A percentile compares a stretch with the other conserved stretches of the same genome.
These are phyloP conservation scores for Rhynchosporium secalis DNA, from an alignment of 2,329 filamentous ascomycete genomes.

Conservation along the genomic window DNA sequence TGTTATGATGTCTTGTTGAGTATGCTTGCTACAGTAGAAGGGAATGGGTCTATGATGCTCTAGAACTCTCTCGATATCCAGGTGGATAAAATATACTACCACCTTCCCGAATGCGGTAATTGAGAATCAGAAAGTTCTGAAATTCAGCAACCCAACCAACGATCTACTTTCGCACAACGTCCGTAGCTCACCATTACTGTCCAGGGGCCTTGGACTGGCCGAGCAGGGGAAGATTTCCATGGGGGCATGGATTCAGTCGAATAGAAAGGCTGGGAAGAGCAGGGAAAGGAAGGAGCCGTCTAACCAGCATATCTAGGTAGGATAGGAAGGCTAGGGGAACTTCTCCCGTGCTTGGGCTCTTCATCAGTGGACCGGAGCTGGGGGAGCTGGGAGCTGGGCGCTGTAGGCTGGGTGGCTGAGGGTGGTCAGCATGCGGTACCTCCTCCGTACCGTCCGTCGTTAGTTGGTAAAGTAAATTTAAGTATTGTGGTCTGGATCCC, in stretches of 20 bases:
- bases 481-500: no score
- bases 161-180: not conserved
- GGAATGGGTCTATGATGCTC: not conserved
- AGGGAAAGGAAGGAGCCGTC: not conserved
- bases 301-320: not conserved
- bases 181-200: not conserved
- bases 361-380: not conserved
- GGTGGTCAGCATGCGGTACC: no score
- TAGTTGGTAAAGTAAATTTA: no score
- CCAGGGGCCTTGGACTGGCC: not conserved
- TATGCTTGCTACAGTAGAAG: conserved; percentile 2
- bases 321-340: conserved; percentile 10
- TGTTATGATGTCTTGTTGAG: not conserved
- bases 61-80: conserved; percentile 2
- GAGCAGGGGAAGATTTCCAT: conserved; percentile 3
- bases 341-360: conserved; percentile 12
- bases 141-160: not conserved
- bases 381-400: not conserved
- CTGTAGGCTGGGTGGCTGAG: no score
- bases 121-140: not conserved
- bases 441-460: no score
- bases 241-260: not conserved
- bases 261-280: not conserved
- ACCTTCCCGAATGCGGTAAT: not conserved
- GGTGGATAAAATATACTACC: not conserved